Evolutionary conservation across 23 red algal species (phyloP).

Genomic region (Gracilaria caudata): DNA sequence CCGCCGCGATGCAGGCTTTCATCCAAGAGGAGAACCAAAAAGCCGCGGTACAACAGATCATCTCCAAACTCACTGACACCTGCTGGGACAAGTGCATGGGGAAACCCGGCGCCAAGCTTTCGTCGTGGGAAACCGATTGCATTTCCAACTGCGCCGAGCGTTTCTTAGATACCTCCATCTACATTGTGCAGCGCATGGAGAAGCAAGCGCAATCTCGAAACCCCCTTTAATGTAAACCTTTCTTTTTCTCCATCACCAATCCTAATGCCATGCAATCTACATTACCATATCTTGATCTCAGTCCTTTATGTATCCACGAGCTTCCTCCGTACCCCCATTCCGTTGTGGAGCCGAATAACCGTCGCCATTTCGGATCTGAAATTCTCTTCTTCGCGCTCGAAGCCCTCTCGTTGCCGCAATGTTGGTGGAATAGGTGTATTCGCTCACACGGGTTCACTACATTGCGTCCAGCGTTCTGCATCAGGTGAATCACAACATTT

Average conservation of each 20-base stretch:
- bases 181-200: conserved; percentile 94
- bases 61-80: conserved; percentile 95
- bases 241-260: background rate
- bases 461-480: background rate
- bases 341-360: background rate
- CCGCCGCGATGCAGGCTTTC: conserved; percentile 81
- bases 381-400: background rate
- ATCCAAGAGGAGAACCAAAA: conserved; percentile 96
- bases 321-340: conserved; percentile 10
- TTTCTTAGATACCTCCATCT: conserved; percentile 88
- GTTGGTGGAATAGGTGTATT: conserved; percentile 15
- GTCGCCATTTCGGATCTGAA: background rate
- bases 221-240: conserved; percentile 8
- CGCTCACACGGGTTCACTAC: conserved; percentile 51
- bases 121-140: conserved; percentile 90
- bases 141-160: conserved; percentile 96
- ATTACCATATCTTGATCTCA: background rate
- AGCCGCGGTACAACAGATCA: conserved; percentile 94
- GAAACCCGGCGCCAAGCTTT: conserved; percentile 95
- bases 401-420: conserved; percentile 6
- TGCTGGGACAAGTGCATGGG: conserved; percentile 99
- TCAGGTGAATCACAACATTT: conserved; percentile 27
- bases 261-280: conserved; percentile 1
- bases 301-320: background rate
- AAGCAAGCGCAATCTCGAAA: conserved; percentile 47